Conservation (phyloP, 306 rosid genomes). For the Inga leiocalycina region DNA sequence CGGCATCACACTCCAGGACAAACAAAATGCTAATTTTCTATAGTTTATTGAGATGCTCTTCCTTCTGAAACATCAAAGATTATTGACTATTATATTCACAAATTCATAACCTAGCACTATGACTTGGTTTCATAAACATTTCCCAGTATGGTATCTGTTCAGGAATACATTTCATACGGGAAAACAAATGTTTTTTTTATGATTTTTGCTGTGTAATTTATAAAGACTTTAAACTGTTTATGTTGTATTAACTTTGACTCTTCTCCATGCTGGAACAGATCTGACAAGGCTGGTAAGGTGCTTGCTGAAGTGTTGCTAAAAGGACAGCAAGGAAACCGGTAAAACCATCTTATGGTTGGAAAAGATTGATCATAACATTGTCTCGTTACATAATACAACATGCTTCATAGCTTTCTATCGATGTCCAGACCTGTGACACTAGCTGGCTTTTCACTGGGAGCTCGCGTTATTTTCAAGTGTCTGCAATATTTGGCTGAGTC, state of each 20-base stretch:
- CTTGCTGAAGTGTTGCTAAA: conserved; percentile 60
- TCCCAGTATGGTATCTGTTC: background rate
- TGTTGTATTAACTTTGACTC: conserved; percentile 13
- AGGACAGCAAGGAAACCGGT: conserved; percentile 73
- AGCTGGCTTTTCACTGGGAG: conserved; percentile 69
- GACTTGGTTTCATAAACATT: conserved; percentile 1
- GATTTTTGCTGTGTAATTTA: conserved; percentile 1
- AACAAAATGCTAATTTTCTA: conserved; percentile 4
- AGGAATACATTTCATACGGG: conserved; percentile 1
- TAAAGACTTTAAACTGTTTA: conserved; percentile 4
- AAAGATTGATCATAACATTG: conserved; percentile 26
- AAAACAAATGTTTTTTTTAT: conserved; percentile 8
- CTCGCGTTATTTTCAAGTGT: conserved; percentile 69
- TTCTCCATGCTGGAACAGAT: conserved; percentile 46
- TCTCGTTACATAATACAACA: conserved; percentile 29
- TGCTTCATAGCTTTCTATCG: conserved; percentile 35
- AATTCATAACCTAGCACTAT: background rate
- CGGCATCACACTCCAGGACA: background rate
- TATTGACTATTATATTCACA: background rate
- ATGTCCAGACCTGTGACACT: conserved; percentile 75
- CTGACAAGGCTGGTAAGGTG: conserved; percentile 72
- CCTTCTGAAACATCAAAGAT: conserved; percentile 12
- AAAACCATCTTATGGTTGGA: conserved; percentile 38
- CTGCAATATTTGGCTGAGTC: conserved; percentile 56
- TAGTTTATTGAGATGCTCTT: background rate